Conservation (phyloP, 768 basidiomycete species). For the Leccinellum luteum region DNA sequence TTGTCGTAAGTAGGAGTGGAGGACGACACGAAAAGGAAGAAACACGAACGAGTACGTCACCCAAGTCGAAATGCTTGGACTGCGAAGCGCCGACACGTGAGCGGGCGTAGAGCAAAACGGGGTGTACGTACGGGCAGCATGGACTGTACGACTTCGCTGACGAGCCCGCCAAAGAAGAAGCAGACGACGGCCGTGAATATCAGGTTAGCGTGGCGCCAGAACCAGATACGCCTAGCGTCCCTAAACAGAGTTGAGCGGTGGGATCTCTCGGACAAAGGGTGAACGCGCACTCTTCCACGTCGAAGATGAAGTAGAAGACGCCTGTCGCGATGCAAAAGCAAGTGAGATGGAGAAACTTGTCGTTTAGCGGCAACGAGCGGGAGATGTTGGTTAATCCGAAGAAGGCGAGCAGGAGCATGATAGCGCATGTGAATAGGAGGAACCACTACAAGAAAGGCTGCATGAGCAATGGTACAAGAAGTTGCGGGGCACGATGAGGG, state of each 20-base stretch:
- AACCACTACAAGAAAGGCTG: conserved; percentile 62
- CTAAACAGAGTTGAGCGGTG: conserved; percentile 35
- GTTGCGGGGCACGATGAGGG: neutral
- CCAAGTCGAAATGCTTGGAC: conserved; percentile 71
- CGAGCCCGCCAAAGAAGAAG: conserved; percentile 74
- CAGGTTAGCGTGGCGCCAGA: conserved; percentile 73
- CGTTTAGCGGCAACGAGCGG: conserved; percentile 64
- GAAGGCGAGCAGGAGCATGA: conserved; percentile 70
- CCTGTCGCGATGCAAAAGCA: conserved; percentile 74
- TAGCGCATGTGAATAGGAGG: conserved; percentile 60
- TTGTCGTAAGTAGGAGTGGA: conserved; percentile 6
- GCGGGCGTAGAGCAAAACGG: neutral
- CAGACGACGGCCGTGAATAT: conserved; percentile 70
- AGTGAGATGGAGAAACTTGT: conserved; percentile 77
- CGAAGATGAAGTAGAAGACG: conserved; percentile 85
- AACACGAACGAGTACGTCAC: conserved; percentile 63
- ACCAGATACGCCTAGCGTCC: conserved; percentile 78
- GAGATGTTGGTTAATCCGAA: conserved; percentile 76
- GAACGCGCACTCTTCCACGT: conserved; percentile 76
- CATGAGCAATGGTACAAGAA: conserved; percentile 6
- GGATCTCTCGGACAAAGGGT: no score
- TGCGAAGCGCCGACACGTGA: conserved; percentile 25
- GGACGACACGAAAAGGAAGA: neutral
- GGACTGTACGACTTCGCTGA: conserved; percentile 82
- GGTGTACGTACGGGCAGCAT: conserved; percentile 57